These are phyloP conservation scores for Priceomyces haplophilus DNA, from an alignment of 805 yeast species.

Conservation along the genomic window DNA sequence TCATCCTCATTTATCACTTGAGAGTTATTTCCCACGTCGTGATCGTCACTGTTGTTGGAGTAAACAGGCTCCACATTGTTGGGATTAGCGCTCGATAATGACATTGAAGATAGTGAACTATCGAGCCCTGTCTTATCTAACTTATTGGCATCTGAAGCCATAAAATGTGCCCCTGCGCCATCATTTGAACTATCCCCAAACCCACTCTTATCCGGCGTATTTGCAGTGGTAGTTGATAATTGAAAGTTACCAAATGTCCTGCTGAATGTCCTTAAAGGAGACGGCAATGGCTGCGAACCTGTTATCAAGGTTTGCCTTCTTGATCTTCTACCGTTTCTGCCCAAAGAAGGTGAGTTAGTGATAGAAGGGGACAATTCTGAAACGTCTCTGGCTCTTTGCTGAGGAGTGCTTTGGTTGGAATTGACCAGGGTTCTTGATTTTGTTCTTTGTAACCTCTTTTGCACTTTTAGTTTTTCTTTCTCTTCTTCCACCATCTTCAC, in stretches of 20 bases:
- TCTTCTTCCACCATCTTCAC: slow-evolving; percentile 63
- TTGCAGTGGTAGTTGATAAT: slow-evolving; percentile 36
- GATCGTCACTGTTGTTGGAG: slow-evolving; percentile 14
- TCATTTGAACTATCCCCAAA: slow-evolving; percentile 9
- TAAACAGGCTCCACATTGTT: slow-evolving; percentile 16
- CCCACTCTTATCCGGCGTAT: slow-evolving; percentile 33
- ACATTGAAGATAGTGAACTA: slow-evolving; percentile 41
- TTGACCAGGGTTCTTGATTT: slow-evolving; percentile 22
- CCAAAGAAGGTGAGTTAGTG: slow-evolving; percentile 34
- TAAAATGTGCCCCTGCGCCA: slow-evolving; percentile 15
- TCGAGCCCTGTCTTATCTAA: slow-evolving; percentile 25
- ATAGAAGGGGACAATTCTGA: slow-evolving; percentile 6
- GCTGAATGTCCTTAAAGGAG: slow-evolving; percentile 67
- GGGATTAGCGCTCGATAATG: slow-evolving; percentile 29
- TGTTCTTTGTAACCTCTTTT: slow-evolving; percentile 40
- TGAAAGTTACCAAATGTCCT: slow-evolving; percentile 38
- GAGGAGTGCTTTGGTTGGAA: slow-evolving; percentile 12
- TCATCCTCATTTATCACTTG: slow-evolving; percentile 42
- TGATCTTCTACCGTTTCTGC: slow-evolving; percentile 49
- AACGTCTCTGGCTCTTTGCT: slow-evolving; percentile 2
- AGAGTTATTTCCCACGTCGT: slow-evolving; percentile 12
- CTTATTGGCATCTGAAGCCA: slow-evolving; percentile 10
- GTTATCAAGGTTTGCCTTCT: slow-evolving; percentile 76
- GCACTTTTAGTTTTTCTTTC: slow-evolving; percentile 48
- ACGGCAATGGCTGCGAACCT: slow-evolving; percentile 90